Conservation (phyloP, 140 eudicot species). For the Anethum foeniculum region DNA sequence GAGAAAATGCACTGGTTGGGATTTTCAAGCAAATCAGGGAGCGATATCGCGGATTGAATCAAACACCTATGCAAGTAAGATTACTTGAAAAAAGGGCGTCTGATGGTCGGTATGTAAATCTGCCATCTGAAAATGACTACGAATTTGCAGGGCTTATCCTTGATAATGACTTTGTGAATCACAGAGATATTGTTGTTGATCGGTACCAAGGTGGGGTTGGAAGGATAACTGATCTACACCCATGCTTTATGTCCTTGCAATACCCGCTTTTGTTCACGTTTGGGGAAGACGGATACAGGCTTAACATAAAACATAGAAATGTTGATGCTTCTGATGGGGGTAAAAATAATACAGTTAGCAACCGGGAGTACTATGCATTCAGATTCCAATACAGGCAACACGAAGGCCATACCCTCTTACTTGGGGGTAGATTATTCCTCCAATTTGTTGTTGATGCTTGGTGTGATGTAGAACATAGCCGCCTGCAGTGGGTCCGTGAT, state of each 20-base stretch:
- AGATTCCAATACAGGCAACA: not conserved
- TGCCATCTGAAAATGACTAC: not conserved
- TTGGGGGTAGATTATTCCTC: not conserved
- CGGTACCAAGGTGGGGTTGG: not conserved
- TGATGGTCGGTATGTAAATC: not conserved
- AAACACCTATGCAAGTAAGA: too few relatives aligned
- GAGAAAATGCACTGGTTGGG: too few relatives aligned
- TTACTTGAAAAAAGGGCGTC: not conserved
- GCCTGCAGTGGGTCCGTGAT: not conserved
- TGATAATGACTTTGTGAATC: not conserved
- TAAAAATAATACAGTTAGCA: not conserved
- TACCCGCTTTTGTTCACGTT: constrained; percentile 7
- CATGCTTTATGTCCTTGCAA: constrained; percentile 3
- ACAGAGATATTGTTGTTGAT: not conserved
- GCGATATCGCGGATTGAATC: too few relatives aligned
- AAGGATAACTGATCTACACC: not conserved
- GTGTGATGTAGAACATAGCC: not conserved
- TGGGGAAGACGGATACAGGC: not conserved
- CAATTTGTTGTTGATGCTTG: not conserved
- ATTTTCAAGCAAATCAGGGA: too few relatives aligned
- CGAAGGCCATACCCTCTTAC: not conserved
- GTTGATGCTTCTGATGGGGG: too few relatives aligned
- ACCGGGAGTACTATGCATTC: not conserved
- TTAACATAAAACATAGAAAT: not conserved
- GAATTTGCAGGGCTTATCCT: not conserved